phyloP scores from a whole-genome alignment of 2,329 filamentous ascomycete species.

The Exophiala sp. region DNA sequence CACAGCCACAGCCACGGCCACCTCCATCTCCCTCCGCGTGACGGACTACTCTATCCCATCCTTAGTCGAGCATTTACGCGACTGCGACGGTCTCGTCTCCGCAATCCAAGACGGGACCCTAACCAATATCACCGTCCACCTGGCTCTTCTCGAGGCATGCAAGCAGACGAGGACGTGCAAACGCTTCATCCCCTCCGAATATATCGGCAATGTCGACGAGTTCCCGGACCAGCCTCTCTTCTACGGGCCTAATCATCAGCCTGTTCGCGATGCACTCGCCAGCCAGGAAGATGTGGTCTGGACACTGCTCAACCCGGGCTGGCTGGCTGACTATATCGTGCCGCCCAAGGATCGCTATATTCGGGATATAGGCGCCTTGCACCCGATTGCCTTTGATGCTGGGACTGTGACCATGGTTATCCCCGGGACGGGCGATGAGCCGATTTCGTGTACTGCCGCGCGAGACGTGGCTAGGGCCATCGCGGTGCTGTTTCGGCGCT shows the following conservation, averaged over 20 bases:
- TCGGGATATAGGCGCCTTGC: not conserved
- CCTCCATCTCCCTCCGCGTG: too few relatives aligned
- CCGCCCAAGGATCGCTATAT: slow-evolving; percentile 1
- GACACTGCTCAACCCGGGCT: slow-evolving; percentile 6
- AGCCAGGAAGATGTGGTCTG: slow-evolving; percentile 2
- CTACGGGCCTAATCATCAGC: not conserved
- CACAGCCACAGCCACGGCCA: too few relatives aligned
- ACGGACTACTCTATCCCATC: not conserved
- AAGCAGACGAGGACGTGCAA: slow-evolving; percentile 1
- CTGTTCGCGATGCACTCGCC: not conserved
- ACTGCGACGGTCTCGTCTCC: not conserved
- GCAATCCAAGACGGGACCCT: too few relatives aligned
- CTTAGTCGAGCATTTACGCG: not conserved
- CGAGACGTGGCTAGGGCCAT: too few relatives aligned
- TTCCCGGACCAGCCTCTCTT: slow-evolving; percentile 11
- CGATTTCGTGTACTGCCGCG: too few relatives aligned
- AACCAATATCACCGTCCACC: not conserved
- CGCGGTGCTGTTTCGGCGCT: too few relatives aligned
- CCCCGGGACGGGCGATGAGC: not conserved
- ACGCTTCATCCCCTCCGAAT: slow-evolving; percentile 15
- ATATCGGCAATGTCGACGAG: slow-evolving; percentile 3
- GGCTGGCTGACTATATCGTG: slow-evolving; percentile 9
- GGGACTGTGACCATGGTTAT: not conserved
- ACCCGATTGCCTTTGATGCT: too few relatives aligned
- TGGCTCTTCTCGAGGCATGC: slow-evolving; percentile 2